phyloP scores from a whole-genome alignment of 495 filamentous ascomycete species.

The Apodospora peruviana region DNA sequence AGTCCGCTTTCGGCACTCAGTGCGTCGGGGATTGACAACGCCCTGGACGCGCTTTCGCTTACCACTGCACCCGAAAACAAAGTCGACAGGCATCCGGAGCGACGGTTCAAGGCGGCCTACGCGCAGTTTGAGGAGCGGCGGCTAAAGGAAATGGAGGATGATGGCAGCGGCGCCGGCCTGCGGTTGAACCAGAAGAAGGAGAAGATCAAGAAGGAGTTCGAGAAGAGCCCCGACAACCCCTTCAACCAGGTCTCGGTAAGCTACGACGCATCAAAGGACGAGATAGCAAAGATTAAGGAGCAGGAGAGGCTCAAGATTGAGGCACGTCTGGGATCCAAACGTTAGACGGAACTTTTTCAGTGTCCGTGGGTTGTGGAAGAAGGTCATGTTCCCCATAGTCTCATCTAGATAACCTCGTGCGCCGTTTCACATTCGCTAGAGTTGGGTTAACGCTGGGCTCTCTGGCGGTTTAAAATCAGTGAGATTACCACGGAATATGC shows the following conservation, averaged over 20 bases:
- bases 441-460: too few relatives aligned
- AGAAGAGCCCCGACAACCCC: constrained; percentile 87
- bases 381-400: too few relatives aligned
- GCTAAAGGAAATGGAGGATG: constrained; percentile 75
- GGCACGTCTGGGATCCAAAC: constrained; percentile 47
- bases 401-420: too few relatives aligned
- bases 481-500: too few relatives aligned
- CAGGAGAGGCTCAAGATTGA: constrained; percentile 72
- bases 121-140: constrained; percentile 80
- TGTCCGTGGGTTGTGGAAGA: too few relatives aligned
- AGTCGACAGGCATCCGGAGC: constrained; percentile 80
- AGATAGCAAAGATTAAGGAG: constrained; percentile 60
- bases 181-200: constrained; percentile 75
- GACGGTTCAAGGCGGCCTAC: constrained; percentile 82
- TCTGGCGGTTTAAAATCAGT: too few relatives aligned
- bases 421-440: too few relatives aligned
- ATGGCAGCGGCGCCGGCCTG: constrained; percentile 64
- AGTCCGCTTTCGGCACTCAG: constrained; percentile 52
- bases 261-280: constrained; percentile 74
- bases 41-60: constrained; percentile 73
- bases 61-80: constrained; percentile 51
- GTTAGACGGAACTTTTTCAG: constrained; percentile 6
- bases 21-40: constrained; percentile 85
- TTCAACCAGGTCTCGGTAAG: constrained; percentile 73
- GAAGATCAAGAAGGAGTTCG: constrained; percentile 77